These are phyloP conservation scores for Naganishia sp. DNA, from an alignment of 1,284 basidiomycete genomes.

Conservation along the genomic window DNA sequence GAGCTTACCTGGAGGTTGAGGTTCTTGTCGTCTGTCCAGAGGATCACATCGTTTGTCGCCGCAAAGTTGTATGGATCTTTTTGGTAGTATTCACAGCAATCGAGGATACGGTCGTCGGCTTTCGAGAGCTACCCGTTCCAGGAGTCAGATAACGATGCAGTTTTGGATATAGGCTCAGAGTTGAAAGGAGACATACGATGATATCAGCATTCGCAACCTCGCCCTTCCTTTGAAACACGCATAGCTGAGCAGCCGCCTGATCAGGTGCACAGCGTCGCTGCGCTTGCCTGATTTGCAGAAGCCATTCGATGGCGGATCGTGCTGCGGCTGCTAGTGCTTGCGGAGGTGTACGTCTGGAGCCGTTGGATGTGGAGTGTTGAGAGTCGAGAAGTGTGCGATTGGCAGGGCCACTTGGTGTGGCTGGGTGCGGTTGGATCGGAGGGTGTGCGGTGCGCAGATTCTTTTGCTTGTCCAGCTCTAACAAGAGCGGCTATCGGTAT, in stretches of 20 bases:
- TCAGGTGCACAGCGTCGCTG: constrained; percentile 14
- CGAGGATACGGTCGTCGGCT: constrained; percentile 41
- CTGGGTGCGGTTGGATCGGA: not conserved
- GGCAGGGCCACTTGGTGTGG: constrained; percentile 34
- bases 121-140: constrained; percentile 28
- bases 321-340: constrained; percentile 32
- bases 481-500: not conserved
- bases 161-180: too few relatives aligned
- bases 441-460: not conserved
- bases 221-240: constrained; percentile 7
- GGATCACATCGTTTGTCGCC: constrained; percentile 30
- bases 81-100: constrained; percentile 40
- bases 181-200: not conserved
- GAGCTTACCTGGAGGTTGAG: constrained; percentile 37
- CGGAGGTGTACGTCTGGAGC: not conserved
- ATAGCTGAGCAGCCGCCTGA: not conserved
- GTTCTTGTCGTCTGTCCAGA: constrained; percentile 43
- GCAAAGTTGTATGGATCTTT: constrained; percentile 3
- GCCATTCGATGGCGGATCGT: constrained; percentile 39
- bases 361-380: constrained; percentile 13
- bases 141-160: too few relatives aligned
- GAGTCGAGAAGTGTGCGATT: constrained; percentile 13
- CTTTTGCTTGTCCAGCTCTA: constrained; percentile 25
- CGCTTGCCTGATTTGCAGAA: constrained; percentile 35
- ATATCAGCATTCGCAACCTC: not conserved